phyloP scores from a whole-genome alignment of 1,284 basidiomycete genomes.

The Irpex sp. region DNA sequence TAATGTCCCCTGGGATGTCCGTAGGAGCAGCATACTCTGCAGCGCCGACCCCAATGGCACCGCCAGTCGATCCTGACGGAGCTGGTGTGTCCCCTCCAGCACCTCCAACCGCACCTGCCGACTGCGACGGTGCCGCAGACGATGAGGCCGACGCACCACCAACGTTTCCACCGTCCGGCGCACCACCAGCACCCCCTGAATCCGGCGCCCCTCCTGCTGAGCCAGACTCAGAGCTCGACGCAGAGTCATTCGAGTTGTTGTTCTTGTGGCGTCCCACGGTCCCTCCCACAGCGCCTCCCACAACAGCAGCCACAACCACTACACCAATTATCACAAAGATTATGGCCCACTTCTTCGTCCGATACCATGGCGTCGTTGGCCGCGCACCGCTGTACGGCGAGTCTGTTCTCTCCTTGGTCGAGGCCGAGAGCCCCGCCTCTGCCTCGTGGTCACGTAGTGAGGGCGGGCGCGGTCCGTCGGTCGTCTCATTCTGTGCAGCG shows the following conservation, averaged over 20 bases:
- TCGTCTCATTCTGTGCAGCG: conserved; percentile 10
- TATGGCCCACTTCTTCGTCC: conserved; percentile 34
- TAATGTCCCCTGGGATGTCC: not conserved
- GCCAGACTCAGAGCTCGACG: not conserved
- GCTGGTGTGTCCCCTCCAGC: not conserved
- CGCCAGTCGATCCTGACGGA: not conserved
- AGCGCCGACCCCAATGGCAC: not conserved
- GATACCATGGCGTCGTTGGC: conserved; percentile 28
- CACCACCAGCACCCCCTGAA: not conserved
- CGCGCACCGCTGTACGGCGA: conserved; percentile 8
- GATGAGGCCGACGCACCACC: not conserved
- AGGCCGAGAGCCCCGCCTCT: conserved; percentile 15
- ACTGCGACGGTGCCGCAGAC: not conserved
- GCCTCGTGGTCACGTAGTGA: conserved; percentile 18
- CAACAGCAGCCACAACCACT: conserved; percentile 47
- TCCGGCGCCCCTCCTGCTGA: not conserved
- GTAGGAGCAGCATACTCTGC: not conserved
- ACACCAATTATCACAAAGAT: conserved; percentile 33
- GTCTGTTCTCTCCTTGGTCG: conserved; percentile 14
- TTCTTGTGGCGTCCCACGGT: conserved; percentile 30
- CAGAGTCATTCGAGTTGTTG: conserved; percentile 9
- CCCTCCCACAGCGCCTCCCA: conserved; percentile 62
- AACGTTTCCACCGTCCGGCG: not conserved
- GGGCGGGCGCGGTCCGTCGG: conserved; percentile 11
- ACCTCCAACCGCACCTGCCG: not conserved